Evolutionary conservation across 148 eudicot species (phyloP), one percentile per base, ranked within the genome.

Genomic region (Nyssa sinensis): DNA sequence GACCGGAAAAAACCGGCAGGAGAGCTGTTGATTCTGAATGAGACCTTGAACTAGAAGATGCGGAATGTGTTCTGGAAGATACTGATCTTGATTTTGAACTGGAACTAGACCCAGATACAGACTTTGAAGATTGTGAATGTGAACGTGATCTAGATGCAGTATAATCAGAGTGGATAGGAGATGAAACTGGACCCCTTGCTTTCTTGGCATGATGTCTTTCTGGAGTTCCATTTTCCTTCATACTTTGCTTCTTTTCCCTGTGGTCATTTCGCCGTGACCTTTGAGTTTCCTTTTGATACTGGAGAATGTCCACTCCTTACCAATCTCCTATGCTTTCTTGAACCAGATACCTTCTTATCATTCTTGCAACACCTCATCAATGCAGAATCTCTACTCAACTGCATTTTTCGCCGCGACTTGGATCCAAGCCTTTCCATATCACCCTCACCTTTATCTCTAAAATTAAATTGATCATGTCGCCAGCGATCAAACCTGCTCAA

Each of bases 181-280:
- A 69, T 64, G 78, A 77, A 2, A 35, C 75, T 30, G 72, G 66
- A n/a, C 70, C 75, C 81, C 75, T 82, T 35, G 66, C 58, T 77
- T 74, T 81, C 72, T 84, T 82, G 66, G 63, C 70, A 68, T 69
- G 34, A 68, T 44, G 51, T 44, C 51, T 44, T 44, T 44, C 51
- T 44, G 51, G 51, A 44, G 16, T 44, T 44, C 51, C 51, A 44
- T 19, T 44, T 13, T 44, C 51, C 16, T 19, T 44, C 51, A 14
- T 44, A 44, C 17, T 13, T 44, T 3, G 51, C 51, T 44, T 44
- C 51, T 44, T 44, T 44, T 11, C 17, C 19, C 51, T 44, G 17
- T 44, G 16, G 51, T 44, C 19, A 14, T 44, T 77, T 66, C 64
- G 70, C 63, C 59, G 29, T 29, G 63, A 74, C 53, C 74, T 63